Evolutionary conservation across 768 basidiomycete species (phyloP), one percentile per base, ranked within the genome.

Genomic region (Crassisporium funariophilum): DNA sequence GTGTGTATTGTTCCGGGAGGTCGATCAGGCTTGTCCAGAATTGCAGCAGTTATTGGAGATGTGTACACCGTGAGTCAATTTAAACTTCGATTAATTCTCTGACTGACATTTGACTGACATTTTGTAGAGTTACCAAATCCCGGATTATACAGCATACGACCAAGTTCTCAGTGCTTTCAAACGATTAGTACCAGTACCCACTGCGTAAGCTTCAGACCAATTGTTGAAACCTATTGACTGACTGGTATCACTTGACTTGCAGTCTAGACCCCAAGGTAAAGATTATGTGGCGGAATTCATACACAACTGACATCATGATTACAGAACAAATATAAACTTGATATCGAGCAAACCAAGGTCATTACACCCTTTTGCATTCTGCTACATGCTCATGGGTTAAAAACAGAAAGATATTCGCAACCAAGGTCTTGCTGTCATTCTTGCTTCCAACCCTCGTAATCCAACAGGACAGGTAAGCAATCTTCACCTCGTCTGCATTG

Each of bases 1-100:
- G 86, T 91, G 10, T 93, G 90, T 59, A 95, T 98, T 56, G 94
- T 97, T 0, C 95, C 95, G 10, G 95, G 95, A 35, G 95, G 95
- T 12, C 84, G 92, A 44, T 77, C 94, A 2, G 94, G 94, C 9
- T 76, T 98, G 52, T 89, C 91, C 21, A 84, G 95, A 49, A 79
- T 98, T 17, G 93, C 94, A 11, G 90, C 95, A 12, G 94, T 98
- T 40, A 80, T 98, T 47, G 85, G 90, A 34, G 90, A 94, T 61
- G 91, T 94, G 41, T 92, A 91, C 55, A 86, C 84, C 33, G 90
- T 88, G 55, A 50, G 76, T 27, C 35, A 27, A 10, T 46, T 38
- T 36, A 22, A 24, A 22, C 19, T 31, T 19, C 27, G 11, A 13
- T 47, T 35, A 8, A 15, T 23, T 8, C 44, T 17, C 27, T 23